A percentile compares a stretch with the other conserved stretches of the same genome.
Evolutionary conservation across 169 alveolate genomes (phyloP).

Genomic region (Cryptosporidium muris): DNA sequence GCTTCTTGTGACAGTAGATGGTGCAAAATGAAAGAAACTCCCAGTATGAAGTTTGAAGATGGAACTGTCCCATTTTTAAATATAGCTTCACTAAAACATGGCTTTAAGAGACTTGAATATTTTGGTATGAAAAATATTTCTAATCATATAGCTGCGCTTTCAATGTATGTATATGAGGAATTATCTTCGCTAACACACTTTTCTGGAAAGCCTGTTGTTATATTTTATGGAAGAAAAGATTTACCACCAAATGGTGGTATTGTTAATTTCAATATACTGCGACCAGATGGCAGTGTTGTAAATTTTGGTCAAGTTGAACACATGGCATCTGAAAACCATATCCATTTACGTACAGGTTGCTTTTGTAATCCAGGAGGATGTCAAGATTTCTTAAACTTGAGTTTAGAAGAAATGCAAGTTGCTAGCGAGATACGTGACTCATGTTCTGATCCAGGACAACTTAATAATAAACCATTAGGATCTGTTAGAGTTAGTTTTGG

Average conservation of each 20-base stretch:
- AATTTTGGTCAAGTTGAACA: slow-evolving; percentile 72
- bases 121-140: slow-evolving; percentile 72
- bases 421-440: slow-evolving; percentile 67
- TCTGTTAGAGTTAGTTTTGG: slow-evolving; percentile 75
- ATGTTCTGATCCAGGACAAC: slow-evolving; percentile 71
- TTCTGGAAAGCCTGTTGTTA: slow-evolving; percentile 52
- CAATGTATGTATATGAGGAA: slow-evolving; percentile 33
- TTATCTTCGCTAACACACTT: slow-evolving; percentile 38
- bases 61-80: slow-evolving; percentile 76
- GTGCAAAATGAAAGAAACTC: slow-evolving; percentile 70
- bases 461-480: slow-evolving; percentile 70
- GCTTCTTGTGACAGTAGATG: slow-evolving; percentile 73
- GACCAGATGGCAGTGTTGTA: slow-evolving; percentile 72
- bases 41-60: slow-evolving; percentile 72
- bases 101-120: slow-evolving; percentile 69
- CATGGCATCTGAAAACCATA: slow-evolving; percentile 66
- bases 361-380: slow-evolving; percentile 80
- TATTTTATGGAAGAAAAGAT: slow-evolving; percentile 32
- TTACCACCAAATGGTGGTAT: slow-evolving; percentile 72
- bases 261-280: slow-evolving; percentile 72
- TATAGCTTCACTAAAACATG: slow-evolving; percentile 72
- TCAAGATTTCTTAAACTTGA: slow-evolving; percentile 73
- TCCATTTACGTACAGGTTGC: slow-evolving; percentile 78
- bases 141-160: slow-evolving; percentile 70
- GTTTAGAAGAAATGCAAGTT: slow-evolving; percentile 71